These are phyloP conservation scores for Populus pruinosa DNA, from an alignment of 345 rosid species.

Conservation along the genomic window DNA sequence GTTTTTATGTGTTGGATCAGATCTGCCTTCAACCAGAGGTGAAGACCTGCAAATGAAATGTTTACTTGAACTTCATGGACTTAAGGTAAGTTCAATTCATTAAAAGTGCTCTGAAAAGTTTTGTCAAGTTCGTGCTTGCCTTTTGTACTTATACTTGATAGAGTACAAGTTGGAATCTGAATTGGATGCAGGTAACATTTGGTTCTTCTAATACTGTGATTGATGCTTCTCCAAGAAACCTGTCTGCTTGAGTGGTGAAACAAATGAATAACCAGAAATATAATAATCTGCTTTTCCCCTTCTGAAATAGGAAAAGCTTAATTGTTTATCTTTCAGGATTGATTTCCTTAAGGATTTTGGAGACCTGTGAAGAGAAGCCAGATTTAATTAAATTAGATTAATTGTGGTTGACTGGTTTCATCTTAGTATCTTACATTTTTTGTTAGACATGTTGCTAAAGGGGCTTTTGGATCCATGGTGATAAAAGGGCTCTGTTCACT, in stretches of 20 bases:
- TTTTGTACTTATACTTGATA: not conserved
- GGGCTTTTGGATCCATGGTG: slow-evolving; percentile 13
- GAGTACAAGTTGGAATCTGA: not conserved
- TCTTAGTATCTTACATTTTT: slow-evolving; percentile 1
- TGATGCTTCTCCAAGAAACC: not conserved
- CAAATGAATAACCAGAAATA: not conserved
- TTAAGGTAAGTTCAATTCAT: slow-evolving; percentile 54
- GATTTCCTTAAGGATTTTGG: not conserved
- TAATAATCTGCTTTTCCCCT: not conserved
- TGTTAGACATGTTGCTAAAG: not conserved
- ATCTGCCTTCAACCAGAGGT: slow-evolving; percentile 83
- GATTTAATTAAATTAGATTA: slow-evolving; percentile 9
- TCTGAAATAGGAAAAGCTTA: not conserved
- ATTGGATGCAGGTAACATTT: not conserved
- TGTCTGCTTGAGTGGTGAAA: not conserved
- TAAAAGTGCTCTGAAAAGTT: not conserved
- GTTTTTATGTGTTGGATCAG: slow-evolving; percentile 44
- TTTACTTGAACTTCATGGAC: slow-evolving; percentile 85
- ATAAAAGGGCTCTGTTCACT: not conserved
- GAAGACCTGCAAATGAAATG: slow-evolving; percentile 91
- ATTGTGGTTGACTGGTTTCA: not conserved
- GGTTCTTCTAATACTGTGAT: not conserved
- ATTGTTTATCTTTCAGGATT: not conserved
- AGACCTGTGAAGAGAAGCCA: not conserved
- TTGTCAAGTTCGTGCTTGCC: not conserved